These are phyloP conservation scores for Cercospora sp. DNA, from an alignment of 2,329 filamentous ascomycete species.

Conservation along the genomic window DNA sequence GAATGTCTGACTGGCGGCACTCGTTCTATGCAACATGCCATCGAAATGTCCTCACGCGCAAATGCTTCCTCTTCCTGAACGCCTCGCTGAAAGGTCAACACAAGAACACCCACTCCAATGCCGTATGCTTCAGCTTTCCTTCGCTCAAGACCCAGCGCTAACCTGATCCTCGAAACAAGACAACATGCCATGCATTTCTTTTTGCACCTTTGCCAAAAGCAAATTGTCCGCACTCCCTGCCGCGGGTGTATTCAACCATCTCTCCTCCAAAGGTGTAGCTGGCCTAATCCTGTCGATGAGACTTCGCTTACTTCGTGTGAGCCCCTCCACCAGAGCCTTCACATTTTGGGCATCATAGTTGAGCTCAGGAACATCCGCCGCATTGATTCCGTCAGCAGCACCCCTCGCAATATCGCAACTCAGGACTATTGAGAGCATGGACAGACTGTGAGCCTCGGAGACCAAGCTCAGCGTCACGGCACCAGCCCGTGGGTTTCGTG, in stretches of 20 bases:
- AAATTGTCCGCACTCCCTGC: conserved; percentile 48
- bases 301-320: conserved; percentile 63
- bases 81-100: conserved; percentile 6
- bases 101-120: not conserved
- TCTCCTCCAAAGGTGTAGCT: conserved; percentile 69
- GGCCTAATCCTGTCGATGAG: conserved; percentile 73
- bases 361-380: conserved; percentile 66
- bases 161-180: conserved; percentile 40
- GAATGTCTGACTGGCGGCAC: not conserved
- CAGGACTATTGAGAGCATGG: conserved; percentile 73
- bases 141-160: not conserved
- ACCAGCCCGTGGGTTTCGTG: conserved; percentile 49
- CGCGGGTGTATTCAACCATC: conserved; percentile 56
- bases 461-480: conserved; percentile 72
- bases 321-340: conserved; percentile 79
- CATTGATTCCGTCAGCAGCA: conserved; percentile 59
- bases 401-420: conserved; percentile 64
- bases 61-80: conserved; percentile 2
- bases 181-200: conserved; percentile 61
- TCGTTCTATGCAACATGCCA: not conserved
- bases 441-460: conserved; percentile 75
- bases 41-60: not conserved
- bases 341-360: conserved; percentile 72
- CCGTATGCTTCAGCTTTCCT: not conserved
- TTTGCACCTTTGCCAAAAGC: conserved; percentile 74